Conservation (phyloP, 2,329 filamentous ascomycete genomes). For the Colletotrichum camelliae region DNA sequence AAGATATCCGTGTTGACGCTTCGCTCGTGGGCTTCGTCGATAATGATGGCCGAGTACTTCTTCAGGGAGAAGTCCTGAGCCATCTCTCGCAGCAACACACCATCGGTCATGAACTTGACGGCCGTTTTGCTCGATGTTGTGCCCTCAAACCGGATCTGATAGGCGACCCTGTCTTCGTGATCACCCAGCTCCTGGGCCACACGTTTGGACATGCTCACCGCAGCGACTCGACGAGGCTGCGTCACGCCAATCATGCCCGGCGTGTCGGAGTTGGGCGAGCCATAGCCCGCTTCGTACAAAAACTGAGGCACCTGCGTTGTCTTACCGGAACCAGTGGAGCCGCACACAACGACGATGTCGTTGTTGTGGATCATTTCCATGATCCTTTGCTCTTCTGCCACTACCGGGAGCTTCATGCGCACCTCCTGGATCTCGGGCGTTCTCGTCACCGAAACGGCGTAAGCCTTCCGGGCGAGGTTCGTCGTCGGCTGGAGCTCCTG, state of each 20-base stretch:
- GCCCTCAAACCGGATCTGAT: constrained; percentile 95
- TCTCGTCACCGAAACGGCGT: constrained; percentile 74
- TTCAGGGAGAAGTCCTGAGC: constrained; percentile 85
- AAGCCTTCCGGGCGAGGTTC: constrained; percentile 72
- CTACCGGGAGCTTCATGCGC: constrained; percentile 82
- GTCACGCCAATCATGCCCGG: constrained; percentile 95
- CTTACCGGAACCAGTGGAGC: constrained; percentile 95
- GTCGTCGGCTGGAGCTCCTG: constrained; percentile 67
- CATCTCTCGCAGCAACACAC: constrained; percentile 90
- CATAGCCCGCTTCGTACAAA: constrained; percentile 91
- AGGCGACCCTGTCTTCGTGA: constrained; percentile 79
- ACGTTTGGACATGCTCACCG: constrained; percentile 94
- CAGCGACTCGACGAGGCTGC: constrained; percentile 91
- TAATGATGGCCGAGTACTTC: constrained; percentile 92
- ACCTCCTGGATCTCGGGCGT: constrained; percentile 77
- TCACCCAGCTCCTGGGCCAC: constrained; percentile 85
- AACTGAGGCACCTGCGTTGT: constrained; percentile 98
- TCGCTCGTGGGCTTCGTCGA: constrained; percentile 96
- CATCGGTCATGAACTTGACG: constrained; percentile 99
- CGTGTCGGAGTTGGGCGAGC: constrained; percentile 76
- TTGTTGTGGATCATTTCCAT: constrained; percentile 98
- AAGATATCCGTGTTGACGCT: constrained; percentile 98
- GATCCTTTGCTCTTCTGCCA: constrained; percentile 94
- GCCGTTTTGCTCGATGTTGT: constrained; percentile 81
- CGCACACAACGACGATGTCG: constrained; percentile 88